Evolutionary conservation across 768 basidiomycete species (phyloP).

Genomic region (Russula earlei): DNA sequence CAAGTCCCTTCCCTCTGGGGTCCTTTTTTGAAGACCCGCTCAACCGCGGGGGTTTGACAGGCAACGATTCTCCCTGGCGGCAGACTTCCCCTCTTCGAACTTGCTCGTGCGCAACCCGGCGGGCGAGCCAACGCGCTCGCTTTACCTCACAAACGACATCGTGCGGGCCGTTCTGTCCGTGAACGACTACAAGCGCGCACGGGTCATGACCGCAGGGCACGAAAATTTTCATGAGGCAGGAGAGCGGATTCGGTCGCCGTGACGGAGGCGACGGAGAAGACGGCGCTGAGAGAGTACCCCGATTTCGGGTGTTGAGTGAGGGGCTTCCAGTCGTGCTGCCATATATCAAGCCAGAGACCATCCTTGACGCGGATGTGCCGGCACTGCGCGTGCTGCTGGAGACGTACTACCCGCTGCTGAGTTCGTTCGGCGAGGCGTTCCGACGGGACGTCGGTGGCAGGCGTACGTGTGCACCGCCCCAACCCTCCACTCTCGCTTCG

Average conservation of each 20-base stretch:
- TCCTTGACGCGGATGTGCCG: constrained; percentile 48
- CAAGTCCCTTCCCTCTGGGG: constrained; percentile 31
- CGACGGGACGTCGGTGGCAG: constrained; percentile 39
- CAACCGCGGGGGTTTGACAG: constrained; percentile 31
- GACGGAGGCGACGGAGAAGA: not conserved
- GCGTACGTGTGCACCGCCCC: constrained; percentile 33
- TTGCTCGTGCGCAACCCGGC: constrained; percentile 82
- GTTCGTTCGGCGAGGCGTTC: constrained; percentile 56
- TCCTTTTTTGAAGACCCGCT: not conserved
- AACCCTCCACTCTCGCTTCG: not conserved
- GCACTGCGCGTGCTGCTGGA: constrained; percentile 60
- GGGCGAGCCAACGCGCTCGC: constrained; percentile 60
- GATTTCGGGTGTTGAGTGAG: constrained; percentile 76
- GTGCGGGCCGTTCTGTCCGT: constrained; percentile 70
- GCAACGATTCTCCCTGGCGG: constrained; percentile 56
- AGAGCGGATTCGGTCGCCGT: constrained; percentile 34
- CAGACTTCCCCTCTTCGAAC: constrained; percentile 64
- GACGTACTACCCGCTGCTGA: constrained; percentile 71
- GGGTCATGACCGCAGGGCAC: constrained; percentile 91
- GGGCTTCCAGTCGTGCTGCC: constrained; percentile 80
- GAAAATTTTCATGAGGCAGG: constrained; percentile 87
- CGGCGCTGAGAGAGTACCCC: constrained; percentile 24
- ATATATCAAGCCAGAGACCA: constrained; percentile 54
- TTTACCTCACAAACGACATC: constrained; percentile 82
- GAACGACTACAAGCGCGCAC: constrained; percentile 78